Evolutionary conservation across 768 basidiomycete species (phyloP), one percentile per base, ranked within the genome.

Genomic region (Lactifluus piperatus): DNA sequence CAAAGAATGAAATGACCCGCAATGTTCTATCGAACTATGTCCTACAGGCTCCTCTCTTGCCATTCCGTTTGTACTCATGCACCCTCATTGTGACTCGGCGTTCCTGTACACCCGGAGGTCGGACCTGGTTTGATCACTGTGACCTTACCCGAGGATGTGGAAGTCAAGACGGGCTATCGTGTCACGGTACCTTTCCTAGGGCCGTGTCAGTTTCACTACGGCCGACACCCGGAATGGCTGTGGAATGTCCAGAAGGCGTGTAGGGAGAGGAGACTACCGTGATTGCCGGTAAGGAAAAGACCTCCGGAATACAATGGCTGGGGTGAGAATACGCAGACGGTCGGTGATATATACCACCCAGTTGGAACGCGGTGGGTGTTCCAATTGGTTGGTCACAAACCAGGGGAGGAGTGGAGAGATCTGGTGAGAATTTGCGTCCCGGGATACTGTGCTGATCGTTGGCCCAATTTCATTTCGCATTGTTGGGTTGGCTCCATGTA

Each of bases 201-300:
- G 73, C 62, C 69, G 58, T 30, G 22, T 47, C 27, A 24, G 29
- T 46, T 34, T 51, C 50, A 26, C 41, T 20, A 45, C 34, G 32
- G 45, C n/a, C 26, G 4, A 24, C 4, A 14, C 34, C 37, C 9
- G 11, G 37, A 16, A 30, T 22, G 20, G 37, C 29, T 20, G 47
- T 32, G 37, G 39, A 41, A 32, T 22, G 26, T 56, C 55, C 10
- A 32, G 39, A 50, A 56, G 13, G 18, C 11, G n/a, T 2, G 46
- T 14, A 26, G n/a, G 20, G 54, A 34, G 5, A 37, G 11, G 18
- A 4, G 52, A n/a, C 2, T 26, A 4, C 4, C 43, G 43, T 44
- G 43, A 24, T 44, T 20, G 53, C 22, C 20, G 20, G 14, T 10
- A 22, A 3, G 53, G 41, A 41, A 53, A 3, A 36, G 22, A 32